Evolutionary conservation across 1,284 basidiomycete species (phyloP).

Genomic region (Paramarasmius palmivorus): DNA sequence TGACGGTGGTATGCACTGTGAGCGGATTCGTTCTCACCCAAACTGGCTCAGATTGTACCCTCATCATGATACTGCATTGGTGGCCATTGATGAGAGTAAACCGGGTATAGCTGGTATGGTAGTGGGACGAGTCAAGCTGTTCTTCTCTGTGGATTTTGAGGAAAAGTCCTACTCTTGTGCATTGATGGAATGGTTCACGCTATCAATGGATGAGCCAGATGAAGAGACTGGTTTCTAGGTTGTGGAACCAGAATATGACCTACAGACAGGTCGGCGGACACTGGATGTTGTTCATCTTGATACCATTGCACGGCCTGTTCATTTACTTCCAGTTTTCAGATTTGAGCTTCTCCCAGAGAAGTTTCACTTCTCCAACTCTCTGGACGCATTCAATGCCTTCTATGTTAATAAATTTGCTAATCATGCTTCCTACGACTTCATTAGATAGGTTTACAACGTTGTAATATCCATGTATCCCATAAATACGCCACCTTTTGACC

Average conservation of each 20-base stretch:
- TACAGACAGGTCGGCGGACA: conserved; percentile 2
- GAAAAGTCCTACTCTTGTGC: conserved; percentile 23
- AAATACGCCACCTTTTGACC: too few species aligned
- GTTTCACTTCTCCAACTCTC: conserved; percentile 21
- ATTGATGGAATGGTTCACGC: conserved; percentile 27
- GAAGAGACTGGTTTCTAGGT: conserved; percentile 31
- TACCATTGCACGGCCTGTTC: conserved; percentile 24
- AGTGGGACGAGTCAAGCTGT: conserved; percentile 17
- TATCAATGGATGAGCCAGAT: conserved; percentile 19
- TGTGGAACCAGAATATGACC: conserved; percentile 26
- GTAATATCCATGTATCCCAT: too few species aligned
- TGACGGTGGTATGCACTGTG: too few species aligned
- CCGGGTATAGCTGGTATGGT: conserved; percentile 19
- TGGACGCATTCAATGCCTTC: conserved; percentile 31
- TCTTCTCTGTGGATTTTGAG: conserved; percentile 21
- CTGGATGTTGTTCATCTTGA: conserved; percentile 23
- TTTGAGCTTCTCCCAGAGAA: conserved; percentile 21
- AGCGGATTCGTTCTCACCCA: conserved; percentile 18
- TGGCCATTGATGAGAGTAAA: conserved; percentile 7
- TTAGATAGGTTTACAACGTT: too few species aligned
- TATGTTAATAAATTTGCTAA: conserved; percentile 30
- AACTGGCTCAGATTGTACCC: conserved; percentile 5
- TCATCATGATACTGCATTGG: conserved; percentile 15
- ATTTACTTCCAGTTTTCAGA: conserved; percentile 30
- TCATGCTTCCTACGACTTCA: conserved; percentile 30